Evolutionary conservation across 2,329 filamentous ascomycete genomes (phyloP), one percentile per base, ranked within the genome.

Genomic region (Claviceps cyperi): DNA sequence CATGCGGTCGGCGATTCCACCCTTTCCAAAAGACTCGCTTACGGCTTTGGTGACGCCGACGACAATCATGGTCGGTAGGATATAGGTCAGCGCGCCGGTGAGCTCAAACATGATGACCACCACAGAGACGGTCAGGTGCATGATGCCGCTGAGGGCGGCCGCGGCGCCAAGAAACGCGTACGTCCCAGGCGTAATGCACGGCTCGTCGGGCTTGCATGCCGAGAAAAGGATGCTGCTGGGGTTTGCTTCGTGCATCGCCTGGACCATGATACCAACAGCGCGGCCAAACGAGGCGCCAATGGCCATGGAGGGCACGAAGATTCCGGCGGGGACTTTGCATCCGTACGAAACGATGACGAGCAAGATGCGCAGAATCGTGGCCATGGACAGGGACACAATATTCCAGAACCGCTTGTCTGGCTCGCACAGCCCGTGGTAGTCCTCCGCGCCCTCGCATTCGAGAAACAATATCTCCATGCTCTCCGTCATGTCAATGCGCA

Each of bases 31-130:
- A 13, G 89, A 75, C 57, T 94, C 88, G 54, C 86, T 83, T 45
- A 98, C 86, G 14, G 86, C 86, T 71, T 98, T 98, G 39, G 91
- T 97, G 35, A 96, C 85, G 46, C 92, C 92, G 2, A 97, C 92
- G 0, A 97, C 92, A 58, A 98, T 96, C 92, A 98, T 98, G 14
- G 91, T 97, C 0, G 92, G 92, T 28, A 98, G 71, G 56, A 98
- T 97, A 62, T 98, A 98, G 1, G 90, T 95, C 53, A 97, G 71
- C 6, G 92, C 92, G n/a, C 92, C 92, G 0, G 92, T 98, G 46
- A 98, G 76, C 67, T 98, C 92, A 61, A 97, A 97, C 92, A 98
- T 97, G 66, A 98, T 98, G 60, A 98, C 92, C 2, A 96, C 91
- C 9, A 98, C 89, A 0, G 90, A 94, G 15, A 98, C 82, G 0